Base-by-base conservation (phyloP, 352 stramenopile genomes). In the Pythium myriotylum region DNA sequence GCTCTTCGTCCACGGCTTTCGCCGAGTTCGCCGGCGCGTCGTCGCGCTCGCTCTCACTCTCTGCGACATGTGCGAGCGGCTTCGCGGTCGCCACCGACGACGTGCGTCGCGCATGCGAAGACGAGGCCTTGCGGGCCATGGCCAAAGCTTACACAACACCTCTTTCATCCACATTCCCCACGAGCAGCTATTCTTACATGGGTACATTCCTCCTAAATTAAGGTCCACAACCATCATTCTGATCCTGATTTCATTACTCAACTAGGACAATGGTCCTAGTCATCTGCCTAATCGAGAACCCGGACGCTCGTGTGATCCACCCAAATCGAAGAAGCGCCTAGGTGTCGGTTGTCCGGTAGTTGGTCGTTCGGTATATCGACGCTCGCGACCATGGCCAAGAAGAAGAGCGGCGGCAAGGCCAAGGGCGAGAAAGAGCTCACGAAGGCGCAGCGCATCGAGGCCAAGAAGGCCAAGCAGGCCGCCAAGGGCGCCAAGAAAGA, bases 381-480 rank as follows among this genome's bases (percentile, higher is more conserved):
- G n/a, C n/a, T n/a, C n/a, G 20, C 8, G 20, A n/a, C 35, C 19
- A 92, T 91, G 84, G 77, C 49, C 43, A 92, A 92, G 71, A 92
- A 89, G 61, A 76, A 55, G 29, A 52, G 52, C 19, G 69, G 68
- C 45, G 66, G 72, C 59, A 81, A 81, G 62, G 58, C 23, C 52
- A 86, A 86, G 70, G 82, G 39, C 40, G 58, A 92, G 65, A 92
- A 90, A 59, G 81, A 86, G 53, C 66, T 84, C 9, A 77, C 68
- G 14, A 92, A 92, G 69, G 74, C 79, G 23, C 76, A 89, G 63
- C 84, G 84, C 33, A 85, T 88, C 54, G 83, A 91, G 62, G 76
- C 70, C 22, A 94, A 92, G 74, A 94, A 93, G 72, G 79, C 77
- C 68, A 94, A 95, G 63, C 85, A 95, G 72, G 71, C 51, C 26